phyloP scores from a whole-genome alignment of 345 rosid species.

The Carallia pectinifolia region DNA sequence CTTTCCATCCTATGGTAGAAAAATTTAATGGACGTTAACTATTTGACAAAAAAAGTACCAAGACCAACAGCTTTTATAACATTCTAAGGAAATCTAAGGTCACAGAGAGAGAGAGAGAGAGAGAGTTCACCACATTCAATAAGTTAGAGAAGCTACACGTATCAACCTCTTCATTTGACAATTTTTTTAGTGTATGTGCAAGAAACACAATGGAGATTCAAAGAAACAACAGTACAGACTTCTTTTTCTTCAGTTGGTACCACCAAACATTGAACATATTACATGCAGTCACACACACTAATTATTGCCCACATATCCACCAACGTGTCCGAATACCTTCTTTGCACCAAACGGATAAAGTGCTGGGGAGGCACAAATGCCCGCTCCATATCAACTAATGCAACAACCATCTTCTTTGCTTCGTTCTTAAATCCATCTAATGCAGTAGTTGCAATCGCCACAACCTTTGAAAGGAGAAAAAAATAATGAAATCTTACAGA shows the following conservation, averaged over 20 bases:
- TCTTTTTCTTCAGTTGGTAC: too few relatives aligned
- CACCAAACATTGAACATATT: neutral
- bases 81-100: neutral
- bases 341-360: constrained; percentile 93
- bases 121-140: neutral
- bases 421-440: constrained; percentile 91
- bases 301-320: neutral
- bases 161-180: neutral
- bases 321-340: constrained; percentile 48
- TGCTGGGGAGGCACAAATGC: constrained; percentile 99
- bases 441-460: constrained; percentile 85
- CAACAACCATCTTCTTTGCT: constrained; percentile 94
- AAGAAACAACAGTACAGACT: too few relatives aligned
- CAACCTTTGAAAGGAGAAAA: constrained; percentile 51
- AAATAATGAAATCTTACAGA: neutral
- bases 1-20: constrained; percentile 23
- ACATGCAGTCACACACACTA: neutral
- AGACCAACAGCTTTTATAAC: neutral
- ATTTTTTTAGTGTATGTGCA: neutral
- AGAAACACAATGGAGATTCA: too few relatives aligned
- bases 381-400: constrained; percentile 98
- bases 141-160: neutral
- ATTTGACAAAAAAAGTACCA: neutral
- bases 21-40: neutral
- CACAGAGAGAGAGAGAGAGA: neutral